These are phyloP conservation scores for Rhexocercosporidium sp. DNA, from an alignment of 2,329 filamentous ascomycete species.

Conservation along the genomic window DNA sequence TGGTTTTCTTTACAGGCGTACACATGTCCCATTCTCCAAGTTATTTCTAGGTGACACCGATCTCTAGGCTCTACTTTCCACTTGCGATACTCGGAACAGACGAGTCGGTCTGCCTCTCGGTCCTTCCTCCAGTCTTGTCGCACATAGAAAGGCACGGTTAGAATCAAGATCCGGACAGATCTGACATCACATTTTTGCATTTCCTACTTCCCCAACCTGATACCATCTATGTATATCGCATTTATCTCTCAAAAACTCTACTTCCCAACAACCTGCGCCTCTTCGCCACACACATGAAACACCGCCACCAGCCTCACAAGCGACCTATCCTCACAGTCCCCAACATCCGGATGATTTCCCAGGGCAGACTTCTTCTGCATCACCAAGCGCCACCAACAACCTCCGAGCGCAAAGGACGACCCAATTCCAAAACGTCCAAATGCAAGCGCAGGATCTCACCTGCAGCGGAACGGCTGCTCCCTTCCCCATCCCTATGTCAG, in stretches of 20 bases:
- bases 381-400: background rate
- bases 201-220: background rate
- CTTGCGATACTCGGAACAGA: background rate
- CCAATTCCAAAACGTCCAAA: background rate
- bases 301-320: background rate
- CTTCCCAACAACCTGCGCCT: background rate
- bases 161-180: background rate
- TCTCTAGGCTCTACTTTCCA: background rate
- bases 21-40: constrained; percentile 4
- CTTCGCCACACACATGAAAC: constrained; percentile 11
- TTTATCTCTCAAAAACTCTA: background rate
- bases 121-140: background rate
- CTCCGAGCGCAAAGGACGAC: background rate
- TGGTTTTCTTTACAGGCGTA: constrained; percentile 12
- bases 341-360: background rate
- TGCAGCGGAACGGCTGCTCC: background rate
- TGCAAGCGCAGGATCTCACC: background rate
- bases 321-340: background rate
- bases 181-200: background rate
- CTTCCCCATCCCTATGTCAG: background rate
- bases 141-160: background rate
- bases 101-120: constrained; percentile 1
- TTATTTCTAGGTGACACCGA: background rate
- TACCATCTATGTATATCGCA: background rate
- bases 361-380: constrained; percentile 5